Conservation (phyloP, 768 basidiomycete species). For the Lactarius indigo region DNA sequence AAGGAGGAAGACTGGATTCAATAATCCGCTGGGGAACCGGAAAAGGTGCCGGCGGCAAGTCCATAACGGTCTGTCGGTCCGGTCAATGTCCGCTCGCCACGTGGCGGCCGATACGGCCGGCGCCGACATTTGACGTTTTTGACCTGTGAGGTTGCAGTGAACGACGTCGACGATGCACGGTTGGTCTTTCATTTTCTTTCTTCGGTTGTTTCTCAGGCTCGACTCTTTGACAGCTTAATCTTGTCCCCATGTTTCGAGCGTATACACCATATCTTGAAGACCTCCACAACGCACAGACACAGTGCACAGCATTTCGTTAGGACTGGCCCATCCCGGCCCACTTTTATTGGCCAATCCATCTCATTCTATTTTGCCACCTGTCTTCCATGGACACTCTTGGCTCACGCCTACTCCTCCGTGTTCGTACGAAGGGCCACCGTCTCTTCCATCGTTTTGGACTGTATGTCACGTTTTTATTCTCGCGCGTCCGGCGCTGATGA, state of each 20-base stretch:
- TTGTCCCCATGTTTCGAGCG: constrained; percentile 8
- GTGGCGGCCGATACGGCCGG: not conserved
- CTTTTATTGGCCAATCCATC: not conserved
- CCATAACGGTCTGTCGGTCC: not conserved
- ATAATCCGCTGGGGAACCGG: not conserved
- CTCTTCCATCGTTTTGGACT: constrained; percentile 76
- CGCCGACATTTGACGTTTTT: not conserved
- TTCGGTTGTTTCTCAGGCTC: not conserved
- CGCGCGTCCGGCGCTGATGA: not conserved
- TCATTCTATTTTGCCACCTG: not conserved
- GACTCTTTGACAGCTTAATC: not conserved
- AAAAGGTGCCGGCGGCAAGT: not conserved
- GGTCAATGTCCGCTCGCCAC: not conserved
- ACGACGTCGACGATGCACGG: not conserved
- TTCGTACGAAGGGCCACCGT: constrained; percentile 40
- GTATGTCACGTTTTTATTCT: constrained; percentile 44
- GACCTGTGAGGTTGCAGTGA: not conserved
- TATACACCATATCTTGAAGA: not conserved
- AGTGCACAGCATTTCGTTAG: not conserved
- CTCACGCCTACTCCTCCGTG: constrained; percentile 32
- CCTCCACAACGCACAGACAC: not conserved
- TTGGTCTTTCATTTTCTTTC: not conserved
- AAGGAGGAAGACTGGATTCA: not conserved
- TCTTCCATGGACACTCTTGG: constrained; percentile 26
- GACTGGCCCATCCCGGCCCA: not conserved